A percentile compares a stretch with the other conserved stretches of the same genome.
Conservation (phyloP, 2,329 filamentous ascomycete species). For the Lizonia empirigonia region DNA sequence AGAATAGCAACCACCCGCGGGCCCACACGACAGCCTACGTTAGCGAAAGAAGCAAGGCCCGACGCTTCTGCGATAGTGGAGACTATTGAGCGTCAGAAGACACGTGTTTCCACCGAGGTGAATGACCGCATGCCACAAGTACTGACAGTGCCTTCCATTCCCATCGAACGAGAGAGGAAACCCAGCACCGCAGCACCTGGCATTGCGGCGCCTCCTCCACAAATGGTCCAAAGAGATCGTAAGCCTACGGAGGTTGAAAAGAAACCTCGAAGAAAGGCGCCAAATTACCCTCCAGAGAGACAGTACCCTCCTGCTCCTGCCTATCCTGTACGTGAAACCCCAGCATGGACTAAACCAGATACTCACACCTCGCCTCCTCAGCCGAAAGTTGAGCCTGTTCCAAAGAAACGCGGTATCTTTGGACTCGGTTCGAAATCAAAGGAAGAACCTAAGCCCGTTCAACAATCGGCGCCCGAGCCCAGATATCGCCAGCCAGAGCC, state of each 20-base stretch:
- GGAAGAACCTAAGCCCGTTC: neutral
- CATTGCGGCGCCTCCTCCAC: slow-evolving; percentile 20
- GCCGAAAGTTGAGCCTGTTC: slow-evolving; percentile 2
- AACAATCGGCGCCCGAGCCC: neutral
- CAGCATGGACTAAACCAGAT: slow-evolving; percentile 30
- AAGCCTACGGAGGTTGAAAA: slow-evolving; percentile 4
- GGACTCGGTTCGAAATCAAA: neutral
- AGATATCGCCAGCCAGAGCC: neutral
- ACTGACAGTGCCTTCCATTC: neutral
- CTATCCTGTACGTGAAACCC: slow-evolving; percentile 33
- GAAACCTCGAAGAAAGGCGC: slow-evolving; percentile 17
- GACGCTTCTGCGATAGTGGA: neutral
- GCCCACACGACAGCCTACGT: neutral
- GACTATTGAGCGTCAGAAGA: neutral
- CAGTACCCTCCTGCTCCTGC: slow-evolving; percentile 32
- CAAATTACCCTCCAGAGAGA: slow-evolving; percentile 22
- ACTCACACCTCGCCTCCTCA: slow-evolving; percentile 21
- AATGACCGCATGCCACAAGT: slow-evolving; percentile 9
- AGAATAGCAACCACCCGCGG: neutral
- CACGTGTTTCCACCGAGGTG: neutral
- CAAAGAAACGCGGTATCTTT: slow-evolving; percentile 12
- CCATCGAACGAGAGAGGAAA: slow-evolving; percentile 11
- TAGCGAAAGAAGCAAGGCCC: neutral
- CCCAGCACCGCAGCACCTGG: slow-evolving; percentile 23
- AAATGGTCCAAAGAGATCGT: neutral